Evolutionary conservation across 768 basidiomycete species (phyloP), one percentile per base, ranked within the genome.

Genomic region (Crassisporium funariophilum): DNA sequence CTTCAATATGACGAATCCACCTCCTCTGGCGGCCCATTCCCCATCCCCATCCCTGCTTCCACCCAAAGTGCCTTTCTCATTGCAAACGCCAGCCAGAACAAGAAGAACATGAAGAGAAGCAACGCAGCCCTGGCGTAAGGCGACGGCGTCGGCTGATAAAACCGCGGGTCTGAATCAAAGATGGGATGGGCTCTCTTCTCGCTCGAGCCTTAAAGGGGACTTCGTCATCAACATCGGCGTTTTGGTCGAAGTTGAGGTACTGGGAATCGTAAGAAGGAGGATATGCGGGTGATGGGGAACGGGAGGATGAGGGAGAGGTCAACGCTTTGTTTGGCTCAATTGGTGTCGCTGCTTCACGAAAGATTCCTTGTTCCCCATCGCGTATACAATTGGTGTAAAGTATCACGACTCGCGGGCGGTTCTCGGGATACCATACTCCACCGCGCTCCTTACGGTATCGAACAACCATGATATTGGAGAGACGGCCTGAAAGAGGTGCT

Each of bases 401-500:
- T n/a, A 78, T 56, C 2, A 74, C 66, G 3, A 72, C 81, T 2
- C 79, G 73, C 27, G 86, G 69, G 5, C 85, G 76, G 53, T 84
- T 84, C 59, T 88, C 84, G 0, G 85, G 84, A 24, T 77, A 72
- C 82, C 81, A 84, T 1, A 69, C 54, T 1, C 82, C 82, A 0
- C 69, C 70, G 23, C 82, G 74, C 4, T 64, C 54, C 35, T 68
- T 59, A n/a, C 72, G 73, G 62, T 76, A 80, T 22, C 54, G 53
- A 15, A 72, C 63, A 19, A 87, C 64, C 0, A 73, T 64, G 27
- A 52, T 50, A 57, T 87, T 86, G 0, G 84, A 84, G 0, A 84
- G 42, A 8, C 68, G 68, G 2, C 85, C 84, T 0, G 79, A 73
- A 9, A 83, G 47, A 2, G 76, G 76, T 3, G 83, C 78, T 1